phyloP scores from a whole-genome alignment of 2,329 filamentous ascomycete genomes.

The Parastagonospora avenae region DNA sequence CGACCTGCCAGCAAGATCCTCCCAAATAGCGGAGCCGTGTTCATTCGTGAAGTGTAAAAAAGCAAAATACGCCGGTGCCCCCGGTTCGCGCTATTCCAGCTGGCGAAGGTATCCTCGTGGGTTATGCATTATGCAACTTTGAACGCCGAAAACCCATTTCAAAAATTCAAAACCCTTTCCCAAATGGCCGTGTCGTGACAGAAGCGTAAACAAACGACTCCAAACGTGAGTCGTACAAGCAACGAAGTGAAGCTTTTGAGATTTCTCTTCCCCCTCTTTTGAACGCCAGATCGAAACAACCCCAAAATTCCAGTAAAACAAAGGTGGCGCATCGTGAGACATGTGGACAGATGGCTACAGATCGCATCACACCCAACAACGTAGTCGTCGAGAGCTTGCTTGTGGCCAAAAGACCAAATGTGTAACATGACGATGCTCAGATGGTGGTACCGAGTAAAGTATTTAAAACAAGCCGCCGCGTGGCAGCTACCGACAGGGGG shows the following conservation, averaged over 20 bases:
- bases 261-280: conserved; percentile 4
- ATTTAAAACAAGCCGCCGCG: not conserved
- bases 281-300: conserved; percentile 21
- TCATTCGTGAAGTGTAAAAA: conserved; percentile 8
- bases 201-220: conserved; percentile 6
- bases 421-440: not conserved
- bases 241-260: conserved; percentile 7
- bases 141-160: conserved; percentile 17
- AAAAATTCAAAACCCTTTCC: conserved; percentile 8
- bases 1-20: not conserved
- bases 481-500: conserved; percentile 6
- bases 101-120: conserved; percentile 35
- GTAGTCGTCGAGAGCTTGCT: not conserved
- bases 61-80: conserved; percentile 31
- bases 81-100: conserved; percentile 34
- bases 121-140: conserved; percentile 34
- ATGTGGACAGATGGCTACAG: conserved; percentile 12
- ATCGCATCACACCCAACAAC: conserved; percentile 13
- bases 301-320: conserved; percentile 10
- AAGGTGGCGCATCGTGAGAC: conserved; percentile 10
- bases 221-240: not conserved
- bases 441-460: not conserved
- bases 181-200: conserved; percentile 9
- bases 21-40: not conserved
- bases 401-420: not conserved